A percentile compares a stretch with the other conserved stretches of the same genome.
These are phyloP conservation scores for Corymbia calophylla DNA, from an alignment of 441 rosid species.

Conservation along the genomic window DNA sequence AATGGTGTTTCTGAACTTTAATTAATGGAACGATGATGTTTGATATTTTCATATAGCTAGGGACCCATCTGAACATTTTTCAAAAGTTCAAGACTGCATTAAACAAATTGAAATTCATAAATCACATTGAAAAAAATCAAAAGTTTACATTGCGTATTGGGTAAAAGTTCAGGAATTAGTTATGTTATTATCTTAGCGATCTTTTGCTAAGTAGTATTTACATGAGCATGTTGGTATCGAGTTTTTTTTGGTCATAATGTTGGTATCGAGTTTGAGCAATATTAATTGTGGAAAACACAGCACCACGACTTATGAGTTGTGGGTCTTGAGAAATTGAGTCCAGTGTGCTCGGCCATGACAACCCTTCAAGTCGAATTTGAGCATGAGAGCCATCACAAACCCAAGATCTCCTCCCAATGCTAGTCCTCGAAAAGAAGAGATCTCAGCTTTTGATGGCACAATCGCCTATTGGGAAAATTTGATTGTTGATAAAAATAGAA, in stretches of 20 bases:
- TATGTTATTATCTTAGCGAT: too few species aligned
- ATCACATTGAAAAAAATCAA: too few species aligned
- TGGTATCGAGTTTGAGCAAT: neutral
- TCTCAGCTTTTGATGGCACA: fast-evolving
- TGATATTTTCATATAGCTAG: too few species aligned
- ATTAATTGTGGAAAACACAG: neutral
- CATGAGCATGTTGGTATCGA: neutral
- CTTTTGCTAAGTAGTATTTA: neutral
- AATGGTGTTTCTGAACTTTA: too few species aligned
- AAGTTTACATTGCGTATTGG: too few species aligned
- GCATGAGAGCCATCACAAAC: neutral
- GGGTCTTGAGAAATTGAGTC: fast-evolving
- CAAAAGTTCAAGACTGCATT: too few species aligned
- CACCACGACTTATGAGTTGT: fast-evolving
- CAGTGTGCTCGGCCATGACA: neutral
- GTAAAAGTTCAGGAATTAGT: too few species aligned
- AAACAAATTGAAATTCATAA: too few species aligned
- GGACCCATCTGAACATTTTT: too few species aligned
- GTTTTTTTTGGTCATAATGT: neutral
- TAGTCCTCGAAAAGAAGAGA: neutral
- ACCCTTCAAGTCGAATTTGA: fast-evolving
- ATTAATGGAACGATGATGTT: too few species aligned
- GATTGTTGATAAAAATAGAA: fast-evolving
- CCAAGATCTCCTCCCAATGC: fast-evolving
- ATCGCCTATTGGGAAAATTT: fast-evolving